Evolutionary conservation across 176 grass and related monocot species (phyloP).

Genomic region (Carex myosuroides): DNA sequence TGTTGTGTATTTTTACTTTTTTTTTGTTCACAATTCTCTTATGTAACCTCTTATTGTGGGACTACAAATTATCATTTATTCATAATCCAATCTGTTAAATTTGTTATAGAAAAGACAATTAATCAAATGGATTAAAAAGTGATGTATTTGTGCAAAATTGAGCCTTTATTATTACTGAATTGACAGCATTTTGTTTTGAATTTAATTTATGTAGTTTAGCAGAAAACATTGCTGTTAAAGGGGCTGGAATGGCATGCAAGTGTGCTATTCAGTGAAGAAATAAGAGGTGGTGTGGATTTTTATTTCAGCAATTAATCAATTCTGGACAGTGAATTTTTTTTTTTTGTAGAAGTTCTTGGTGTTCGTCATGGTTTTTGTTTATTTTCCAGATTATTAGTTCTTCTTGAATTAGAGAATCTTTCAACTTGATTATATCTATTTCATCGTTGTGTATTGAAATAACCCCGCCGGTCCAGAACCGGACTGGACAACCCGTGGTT

Average conservation of each 20-base stretch:
- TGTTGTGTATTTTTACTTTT: not conserved
- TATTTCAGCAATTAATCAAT: not conserved
- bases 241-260: constrained; percentile 21
- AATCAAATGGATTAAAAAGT: not conserved
- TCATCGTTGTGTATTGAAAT: not conserved
- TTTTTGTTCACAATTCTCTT: not conserved
- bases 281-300: not conserved
- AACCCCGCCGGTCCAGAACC: too few relatives aligned
- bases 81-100: not conserved
- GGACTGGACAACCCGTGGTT: too few relatives aligned
- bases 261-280: constrained; percentile 33
- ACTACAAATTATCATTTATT: too few relatives aligned
- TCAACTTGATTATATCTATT: not conserved
- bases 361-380: not conserved
- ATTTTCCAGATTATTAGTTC: not conserved
- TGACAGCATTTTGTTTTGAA: not conserved
- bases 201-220: not conserved
- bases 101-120: not conserved
- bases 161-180: not conserved
- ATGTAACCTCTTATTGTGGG: not conserved
- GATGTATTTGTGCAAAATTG: too few relatives aligned
- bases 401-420: not conserved
- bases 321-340: too few relatives aligned
- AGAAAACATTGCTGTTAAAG: constrained; percentile 20
- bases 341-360: not conserved